These are phyloP conservation scores for Lasiosphaeriaceae sp. DNA, from an alignment of 495 filamentous ascomycete species.

Conservation along the genomic window DNA sequence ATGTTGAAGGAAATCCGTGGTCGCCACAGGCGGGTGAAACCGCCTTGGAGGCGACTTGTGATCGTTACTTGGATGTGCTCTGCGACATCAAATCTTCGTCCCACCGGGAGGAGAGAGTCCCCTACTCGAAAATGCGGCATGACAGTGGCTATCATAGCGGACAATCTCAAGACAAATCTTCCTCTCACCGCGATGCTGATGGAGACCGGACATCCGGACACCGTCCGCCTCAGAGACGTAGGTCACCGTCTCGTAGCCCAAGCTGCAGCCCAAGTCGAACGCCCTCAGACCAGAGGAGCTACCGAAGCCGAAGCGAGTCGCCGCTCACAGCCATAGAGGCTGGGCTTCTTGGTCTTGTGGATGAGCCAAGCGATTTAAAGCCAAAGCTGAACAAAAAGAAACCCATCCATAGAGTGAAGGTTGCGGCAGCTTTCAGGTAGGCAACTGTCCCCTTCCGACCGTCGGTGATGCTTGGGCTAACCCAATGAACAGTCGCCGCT, in stretches of 20 bases:
- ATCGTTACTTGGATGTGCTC: constrained; percentile 7
- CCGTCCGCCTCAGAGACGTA: constrained; percentile 9
- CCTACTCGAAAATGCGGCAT: constrained; percentile 16
- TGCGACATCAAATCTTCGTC: constrained; percentile 6
- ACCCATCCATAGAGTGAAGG: constrained; percentile 10
- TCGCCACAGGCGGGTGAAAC: constrained; percentile 24
- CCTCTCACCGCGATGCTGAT: constrained; percentile 9
- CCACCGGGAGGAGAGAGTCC: constrained; percentile 15
- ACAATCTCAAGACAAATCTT: constrained; percentile 18
- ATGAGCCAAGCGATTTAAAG: constrained; percentile 12
- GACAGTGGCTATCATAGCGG: constrained; percentile 34
- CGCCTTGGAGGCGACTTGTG: not conserved
- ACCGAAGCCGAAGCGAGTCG: constrained; percentile 21
- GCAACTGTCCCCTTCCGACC: not conserved
- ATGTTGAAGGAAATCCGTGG: constrained; percentile 21
- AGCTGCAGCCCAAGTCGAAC: constrained; percentile 12
- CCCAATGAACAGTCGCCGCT: too few species aligned
- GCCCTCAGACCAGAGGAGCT: not conserved
- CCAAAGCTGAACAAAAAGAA: constrained; percentile 6
- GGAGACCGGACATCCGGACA: constrained; percentile 3
- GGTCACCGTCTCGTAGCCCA: constrained; percentile 11
- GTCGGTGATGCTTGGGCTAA: too few species aligned
- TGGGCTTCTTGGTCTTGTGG: constrained; percentile 19
- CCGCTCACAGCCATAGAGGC: constrained; percentile 23
- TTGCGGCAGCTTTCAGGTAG: constrained; percentile 27